Percentiles rank a stretch among this genome's conserved stretches.
These are phyloP conservation scores for Lumnitzera racemosa DNA, from an alignment of 345 rosid genomes.

Conservation along the genomic window DNA sequence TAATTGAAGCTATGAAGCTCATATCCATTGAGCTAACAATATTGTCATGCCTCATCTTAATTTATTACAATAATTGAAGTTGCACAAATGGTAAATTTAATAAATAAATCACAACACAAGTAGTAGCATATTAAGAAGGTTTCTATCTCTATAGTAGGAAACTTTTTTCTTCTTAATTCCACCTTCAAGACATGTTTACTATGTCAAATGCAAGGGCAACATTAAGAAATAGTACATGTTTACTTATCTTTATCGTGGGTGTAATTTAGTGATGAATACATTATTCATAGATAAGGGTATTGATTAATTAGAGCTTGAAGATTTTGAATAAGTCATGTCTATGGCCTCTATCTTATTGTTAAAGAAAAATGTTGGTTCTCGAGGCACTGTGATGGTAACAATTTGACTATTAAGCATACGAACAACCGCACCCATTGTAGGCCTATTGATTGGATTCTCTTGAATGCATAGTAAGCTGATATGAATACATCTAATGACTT, in stretches of 20 bases:
- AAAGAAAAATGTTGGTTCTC: constrained; percentile 17
- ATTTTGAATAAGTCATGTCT: constrained; percentile 4
- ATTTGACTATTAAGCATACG: constrained; percentile 22
- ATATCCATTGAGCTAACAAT: no score
- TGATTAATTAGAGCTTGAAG: constrained; percentile 12
- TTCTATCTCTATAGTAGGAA: no score
- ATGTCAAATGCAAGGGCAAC: no score
- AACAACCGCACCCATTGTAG: constrained; percentile 19
- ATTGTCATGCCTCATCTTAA: no score
- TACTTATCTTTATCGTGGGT: constrained; percentile 24
- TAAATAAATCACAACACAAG: no score
- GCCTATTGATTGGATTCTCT: constrained; percentile 19
- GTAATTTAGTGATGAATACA: constrained; percentile 23
- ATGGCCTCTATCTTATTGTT: background rate
- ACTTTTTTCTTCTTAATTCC: no score
- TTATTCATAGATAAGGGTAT: constrained; percentile 23
- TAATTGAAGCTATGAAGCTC: no score
- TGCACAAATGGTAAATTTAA: no score
- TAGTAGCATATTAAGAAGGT: no score
- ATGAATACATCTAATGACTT: constrained; percentile 25
- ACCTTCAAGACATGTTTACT: no score
- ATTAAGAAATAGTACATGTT: no score
- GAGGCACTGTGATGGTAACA: constrained; percentile 11
- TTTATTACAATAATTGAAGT: no score
- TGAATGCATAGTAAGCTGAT: constrained; percentile 27